Conservation (phyloP, 495 filamentous ascomycete genomes). For the Geoglossum glabrum region DNA sequence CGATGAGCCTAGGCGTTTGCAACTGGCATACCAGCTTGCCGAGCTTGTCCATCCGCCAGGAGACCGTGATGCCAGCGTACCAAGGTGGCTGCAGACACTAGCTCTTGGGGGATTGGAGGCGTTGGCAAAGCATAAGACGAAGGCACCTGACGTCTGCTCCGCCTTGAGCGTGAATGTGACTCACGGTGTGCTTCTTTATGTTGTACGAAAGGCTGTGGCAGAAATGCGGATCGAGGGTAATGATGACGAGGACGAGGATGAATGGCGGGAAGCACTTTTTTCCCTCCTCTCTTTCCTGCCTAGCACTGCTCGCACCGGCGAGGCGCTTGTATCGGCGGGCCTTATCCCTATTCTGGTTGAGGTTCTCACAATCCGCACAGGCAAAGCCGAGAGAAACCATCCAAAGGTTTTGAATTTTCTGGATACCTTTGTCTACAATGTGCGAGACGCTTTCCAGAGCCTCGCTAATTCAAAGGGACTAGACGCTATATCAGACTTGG, state of each 20-base stretch:
- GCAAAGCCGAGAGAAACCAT: constrained; percentile 61
- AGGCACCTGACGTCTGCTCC: constrained; percentile 58
- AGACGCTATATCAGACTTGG: constrained; percentile 67
- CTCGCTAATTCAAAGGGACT: constrained; percentile 64
- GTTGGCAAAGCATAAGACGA: constrained; percentile 54
- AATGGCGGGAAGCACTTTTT: constrained; percentile 81
- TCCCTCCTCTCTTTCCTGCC: constrained; percentile 58
- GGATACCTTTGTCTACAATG: constrained; percentile 64
- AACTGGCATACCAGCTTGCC: constrained; percentile 77
- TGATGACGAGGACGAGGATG: constrained; percentile 40
- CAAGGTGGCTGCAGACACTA: constrained; percentile 60
- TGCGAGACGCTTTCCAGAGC: constrained; percentile 59
- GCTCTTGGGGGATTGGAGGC: constrained; percentile 66
- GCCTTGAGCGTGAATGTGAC: constrained; percentile 85
- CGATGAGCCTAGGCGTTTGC: constrained; percentile 76
- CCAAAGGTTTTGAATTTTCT: constrained; percentile 66
- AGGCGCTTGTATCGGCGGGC: constrained; percentile 64
- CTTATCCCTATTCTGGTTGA: constrained; percentile 79
- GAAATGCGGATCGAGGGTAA: constrained; percentile 42
- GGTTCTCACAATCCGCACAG: constrained; percentile 64
- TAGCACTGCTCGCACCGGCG: constrained; percentile 44
- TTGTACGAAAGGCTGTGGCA: constrained; percentile 73
- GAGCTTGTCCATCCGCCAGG: constrained; percentile 67
- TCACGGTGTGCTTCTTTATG: constrained; percentile 87
- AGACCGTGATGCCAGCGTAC: constrained; percentile 41